A percentile compares a stretch with the other conserved stretches of the same genome.
phyloP scores from a whole-genome alignment of 2,329 filamentous ascomycete species.

The Pseudogymnoascus sp. region DNA sequence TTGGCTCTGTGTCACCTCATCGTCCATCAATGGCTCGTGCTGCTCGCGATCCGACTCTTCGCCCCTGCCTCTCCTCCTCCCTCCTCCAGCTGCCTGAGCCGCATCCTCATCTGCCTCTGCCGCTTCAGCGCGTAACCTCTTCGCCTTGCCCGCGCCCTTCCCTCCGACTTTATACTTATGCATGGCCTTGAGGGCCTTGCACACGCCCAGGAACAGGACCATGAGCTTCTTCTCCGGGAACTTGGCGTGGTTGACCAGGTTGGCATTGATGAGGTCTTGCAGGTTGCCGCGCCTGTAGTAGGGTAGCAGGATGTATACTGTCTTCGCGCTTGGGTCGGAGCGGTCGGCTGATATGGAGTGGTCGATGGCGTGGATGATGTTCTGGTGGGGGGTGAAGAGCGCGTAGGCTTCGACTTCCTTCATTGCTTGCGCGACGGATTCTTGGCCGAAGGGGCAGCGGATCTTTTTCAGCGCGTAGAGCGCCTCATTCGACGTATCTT shows the following conservation, averaged over 20 bases:
- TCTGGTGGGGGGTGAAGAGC: slow-evolving; percentile 73
- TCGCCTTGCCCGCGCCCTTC: slow-evolving; percentile 41
- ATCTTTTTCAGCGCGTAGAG: slow-evolving; percentile 98
- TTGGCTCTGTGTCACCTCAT: slow-evolving; percentile 61
- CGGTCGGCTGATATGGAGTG: slow-evolving; percentile 73
- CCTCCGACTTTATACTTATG: slow-evolving; percentile 73
- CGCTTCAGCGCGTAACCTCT: slow-evolving; percentile 30
- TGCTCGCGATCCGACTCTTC: slow-evolving; percentile 63
- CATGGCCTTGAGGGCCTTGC: slow-evolving; percentile 80
- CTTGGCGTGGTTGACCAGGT: slow-evolving; percentile 85
- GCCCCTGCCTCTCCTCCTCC: slow-evolving; percentile 37
- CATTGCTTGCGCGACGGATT: slow-evolving; percentile 89
- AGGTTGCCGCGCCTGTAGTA: slow-evolving; percentile 95
- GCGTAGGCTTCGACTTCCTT: slow-evolving; percentile 97
- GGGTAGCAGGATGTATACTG: slow-evolving; percentile 90
- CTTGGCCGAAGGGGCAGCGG: slow-evolving; percentile 92
- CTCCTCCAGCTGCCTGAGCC: slow-evolving; percentile 32
- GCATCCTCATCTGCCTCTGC: slow-evolving; percentile 37
- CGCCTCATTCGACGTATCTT: slow-evolving; percentile 76
- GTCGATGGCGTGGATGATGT: slow-evolving; percentile 82
- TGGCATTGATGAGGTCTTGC: slow-evolving; percentile 97
- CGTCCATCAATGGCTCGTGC: slow-evolving; percentile 76
- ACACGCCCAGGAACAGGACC: slow-evolving; percentile 87
- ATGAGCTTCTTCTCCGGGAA: slow-evolving; percentile 87
- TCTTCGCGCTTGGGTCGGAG: slow-evolving; percentile 67